Base-by-base conservation (phyloP, 805 yeast species). In the Cyberlindnera japonica region DNA sequence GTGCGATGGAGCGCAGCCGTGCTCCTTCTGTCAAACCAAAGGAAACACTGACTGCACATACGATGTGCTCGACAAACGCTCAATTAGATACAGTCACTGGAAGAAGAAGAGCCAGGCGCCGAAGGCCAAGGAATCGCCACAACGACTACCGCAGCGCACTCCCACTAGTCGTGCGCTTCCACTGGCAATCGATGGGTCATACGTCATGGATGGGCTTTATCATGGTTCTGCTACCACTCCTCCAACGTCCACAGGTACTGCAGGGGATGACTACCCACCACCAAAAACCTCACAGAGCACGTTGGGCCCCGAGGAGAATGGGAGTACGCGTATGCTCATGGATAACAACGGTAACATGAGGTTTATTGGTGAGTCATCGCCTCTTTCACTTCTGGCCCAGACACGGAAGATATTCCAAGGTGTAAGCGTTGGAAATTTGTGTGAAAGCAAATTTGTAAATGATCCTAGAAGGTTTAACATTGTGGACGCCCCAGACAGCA, bases 301-400 rank as follows among this genome's bases (percentile, higher is more conserved):
- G 4, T 19, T 26, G 32, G 26, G 37, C 16, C 37, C 37, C 12
- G 37, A 35, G 31, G 37, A 35, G 22, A 35, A 28, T 4, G 37
- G 32, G 3, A 35, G 32, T 23, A 35, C 37, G 15, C 24, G 37
- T 6, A 18, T 35, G 37, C 19, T 26, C 6, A 18, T 35, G 22
- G 37, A 35, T 17, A 35, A 25, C n/a, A 13, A 26, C 11, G 37
- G 37, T 3, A 35, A 35, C 24, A 26, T 35, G 37, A 13, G 37
- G 13, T 35, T 35, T 25, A 35, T 35, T 26, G 37, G 37, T 6
- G 37, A 35, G 32, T 35, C 37, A 3, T 35, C 37, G n/a, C 37
- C 37, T 4, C 28, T 35, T n/a, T 35, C 37, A 6, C 14, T 35
- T 17, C 19, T 35, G 3, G 31, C 19, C 5, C 37, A 35, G 25